phyloP scores from a whole-genome alignment of 2,329 filamentous ascomycete genomes.

The Fusarium devonianum region DNA sequence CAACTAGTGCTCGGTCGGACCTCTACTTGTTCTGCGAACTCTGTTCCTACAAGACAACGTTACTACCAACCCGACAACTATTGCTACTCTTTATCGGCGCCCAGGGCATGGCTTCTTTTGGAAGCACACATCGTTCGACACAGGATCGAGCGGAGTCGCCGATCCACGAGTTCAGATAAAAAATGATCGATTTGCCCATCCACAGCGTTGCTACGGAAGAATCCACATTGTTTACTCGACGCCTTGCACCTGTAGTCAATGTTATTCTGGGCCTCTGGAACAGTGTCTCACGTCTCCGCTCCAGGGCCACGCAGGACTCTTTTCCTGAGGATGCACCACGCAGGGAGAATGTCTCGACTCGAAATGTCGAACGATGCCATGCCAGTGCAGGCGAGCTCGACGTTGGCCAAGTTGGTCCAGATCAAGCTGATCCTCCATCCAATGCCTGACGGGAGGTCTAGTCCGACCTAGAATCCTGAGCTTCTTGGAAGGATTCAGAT shows the following conservation, averaged over 20 bases:
- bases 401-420: slow-evolving; percentile 20
- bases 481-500: slow-evolving; percentile 6
- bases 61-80: background rate
- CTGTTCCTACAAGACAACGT: slow-evolving; percentile 6
- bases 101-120: background rate
- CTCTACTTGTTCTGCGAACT: slow-evolving; percentile 4
- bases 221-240: slow-evolving; percentile 22
- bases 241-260: slow-evolving; percentile 13
- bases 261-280: slow-evolving; percentile 32
- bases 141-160: slow-evolving; percentile 13
- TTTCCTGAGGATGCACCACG: slow-evolving; percentile 20
- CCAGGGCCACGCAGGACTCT: slow-evolving; percentile 21
- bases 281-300: slow-evolving; percentile 40
- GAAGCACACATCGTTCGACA: background rate
- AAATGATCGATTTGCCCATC: slow-evolving; percentile 9
- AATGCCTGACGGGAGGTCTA: slow-evolving; percentile 18
- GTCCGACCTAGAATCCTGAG: slow-evolving; percentile 13
- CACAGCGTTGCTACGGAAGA: slow-evolving; percentile 30
- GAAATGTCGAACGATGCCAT: slow-evolving; percentile 13
- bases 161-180: slow-evolving; percentile 12
- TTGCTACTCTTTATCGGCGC: background rate
- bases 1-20: slow-evolving; percentile 2
- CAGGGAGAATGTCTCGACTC: slow-evolving; percentile 31
- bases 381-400: slow-evolving; percentile 12
- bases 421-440: slow-evolving; percentile 7